Conservation (phyloP, 2,329 filamentous ascomycete genomes). For the Sclerotinia trifoliorum region DNA sequence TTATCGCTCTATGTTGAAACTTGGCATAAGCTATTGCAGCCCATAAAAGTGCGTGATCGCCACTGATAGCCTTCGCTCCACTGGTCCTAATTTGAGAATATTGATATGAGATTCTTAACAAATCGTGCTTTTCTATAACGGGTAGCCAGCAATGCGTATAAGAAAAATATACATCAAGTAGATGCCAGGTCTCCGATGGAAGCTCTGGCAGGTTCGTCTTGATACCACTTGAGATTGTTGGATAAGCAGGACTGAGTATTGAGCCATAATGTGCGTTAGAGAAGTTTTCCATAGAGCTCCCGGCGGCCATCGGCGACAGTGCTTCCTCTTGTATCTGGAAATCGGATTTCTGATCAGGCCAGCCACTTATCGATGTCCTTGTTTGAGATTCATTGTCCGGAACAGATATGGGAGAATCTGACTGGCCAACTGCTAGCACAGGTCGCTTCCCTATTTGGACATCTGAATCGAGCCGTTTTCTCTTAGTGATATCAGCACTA, state of each 20-base stretch:
- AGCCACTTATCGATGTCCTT: not conserved
- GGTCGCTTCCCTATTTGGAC: slow-evolving; percentile 25
- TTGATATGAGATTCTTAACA: slow-evolving; percentile 38
- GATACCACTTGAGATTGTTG: slow-evolving; percentile 19
- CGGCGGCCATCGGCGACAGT: not conserved
- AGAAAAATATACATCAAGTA: slow-evolving; percentile 71
- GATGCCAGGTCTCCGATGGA: slow-evolving; percentile 40
- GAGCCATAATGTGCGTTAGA: slow-evolving; percentile 26
- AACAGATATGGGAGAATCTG: slow-evolving; percentile 10
- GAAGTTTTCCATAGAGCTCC: not conserved
- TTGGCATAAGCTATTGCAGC: slow-evolving; percentile 57
- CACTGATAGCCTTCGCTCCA: slow-evolving; percentile 21
- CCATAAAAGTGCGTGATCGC: slow-evolving; percentile 59
- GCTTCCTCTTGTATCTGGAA: slow-evolving; percentile 12
- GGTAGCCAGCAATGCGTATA: slow-evolving; percentile 78
- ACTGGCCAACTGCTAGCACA: slow-evolving; percentile 5
- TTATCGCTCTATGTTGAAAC: slow-evolving; percentile 46
- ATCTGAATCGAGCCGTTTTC: slow-evolving; percentile 34
- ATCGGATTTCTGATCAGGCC: slow-evolving; percentile 21
- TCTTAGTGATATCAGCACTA: slow-evolving; percentile 30
- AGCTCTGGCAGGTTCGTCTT: slow-evolving; percentile 30
- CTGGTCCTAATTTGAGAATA: slow-evolving; percentile 31
- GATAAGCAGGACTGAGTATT: slow-evolving; percentile 29
- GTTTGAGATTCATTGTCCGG: not conserved
- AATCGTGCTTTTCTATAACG: slow-evolving; percentile 62